Conservation (phyloP, 371 early-diverging fungal species). For the Fennellomyces sp. region DNA sequence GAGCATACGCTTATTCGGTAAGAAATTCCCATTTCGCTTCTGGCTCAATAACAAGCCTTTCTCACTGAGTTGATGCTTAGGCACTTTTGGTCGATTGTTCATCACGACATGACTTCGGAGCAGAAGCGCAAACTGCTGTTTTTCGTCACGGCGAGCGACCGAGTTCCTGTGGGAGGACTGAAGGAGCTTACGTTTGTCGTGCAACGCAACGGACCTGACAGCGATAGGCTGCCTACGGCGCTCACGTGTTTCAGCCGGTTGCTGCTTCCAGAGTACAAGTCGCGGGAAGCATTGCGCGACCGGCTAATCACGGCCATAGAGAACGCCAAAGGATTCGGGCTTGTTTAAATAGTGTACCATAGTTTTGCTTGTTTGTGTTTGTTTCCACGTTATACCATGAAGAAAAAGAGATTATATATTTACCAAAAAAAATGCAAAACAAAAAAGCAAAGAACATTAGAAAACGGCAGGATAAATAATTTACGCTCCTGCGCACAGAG, state of each 20-base stretch:
- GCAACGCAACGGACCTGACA: constrained; percentile 93
- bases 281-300: constrained; percentile 81
- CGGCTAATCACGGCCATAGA: constrained; percentile 93
- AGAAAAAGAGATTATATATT: no score
- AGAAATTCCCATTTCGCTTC: background rate
- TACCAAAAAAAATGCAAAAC: no score
- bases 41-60: background rate
- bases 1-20: constrained; percentile 58
- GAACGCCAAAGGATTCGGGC: constrained; percentile 97
- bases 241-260: constrained; percentile 96
- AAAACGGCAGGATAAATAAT: background rate
- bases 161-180: constrained; percentile 91
- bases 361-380: no score
- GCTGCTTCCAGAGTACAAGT: constrained; percentile 91
- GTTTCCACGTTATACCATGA: no score
- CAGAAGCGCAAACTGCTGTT: constrained; percentile 83
- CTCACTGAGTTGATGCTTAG: constrained; percentile 23
- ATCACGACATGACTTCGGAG: constrained; percentile 63
- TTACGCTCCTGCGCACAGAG: no score
- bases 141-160: constrained; percentile 97
- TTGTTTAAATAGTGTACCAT: constrained; percentile 75
- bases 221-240: constrained; percentile 85
- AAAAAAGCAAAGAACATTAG: no score
- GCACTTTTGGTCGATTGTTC: constrained; percentile 92
- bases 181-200: constrained; percentile 83